Evolutionary conservation across 805 yeast species (phyloP).

Genomic region (Maudiozyma serrabonitensis): DNA sequence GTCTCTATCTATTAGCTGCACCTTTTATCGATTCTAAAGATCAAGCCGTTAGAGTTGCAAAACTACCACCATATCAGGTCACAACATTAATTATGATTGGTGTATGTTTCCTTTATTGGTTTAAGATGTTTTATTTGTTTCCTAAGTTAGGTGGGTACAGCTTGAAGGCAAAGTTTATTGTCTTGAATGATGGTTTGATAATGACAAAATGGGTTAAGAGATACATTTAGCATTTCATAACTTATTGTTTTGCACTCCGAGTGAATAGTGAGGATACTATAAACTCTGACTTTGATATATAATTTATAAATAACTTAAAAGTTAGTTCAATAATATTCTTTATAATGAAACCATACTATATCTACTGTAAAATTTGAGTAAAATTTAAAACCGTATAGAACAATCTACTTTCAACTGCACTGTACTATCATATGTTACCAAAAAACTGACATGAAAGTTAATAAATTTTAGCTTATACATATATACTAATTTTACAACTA

Average conservation of each 20-base stretch:
- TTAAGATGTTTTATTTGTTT: conserved; percentile 36
- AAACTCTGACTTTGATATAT: background rate
- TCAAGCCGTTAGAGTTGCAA: conserved; percentile 9
- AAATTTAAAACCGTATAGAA: background rate
- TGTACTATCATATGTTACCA: background rate
- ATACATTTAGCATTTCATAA: background rate
- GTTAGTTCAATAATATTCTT: background rate
- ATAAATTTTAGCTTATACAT: background rate
- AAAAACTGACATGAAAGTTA: background rate
- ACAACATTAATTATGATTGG: conserved; percentile 35
- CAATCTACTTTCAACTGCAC: no score
- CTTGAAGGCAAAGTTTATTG: conserved; percentile 33
- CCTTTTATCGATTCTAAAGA: conserved; percentile 29
- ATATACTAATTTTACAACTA: no score
- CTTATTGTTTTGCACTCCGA: no score
- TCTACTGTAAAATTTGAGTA: no score
- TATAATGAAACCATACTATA: background rate
- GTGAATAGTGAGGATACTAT: no score
- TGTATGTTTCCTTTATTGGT: conserved; percentile 47
- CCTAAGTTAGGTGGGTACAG: conserved; percentile 41
- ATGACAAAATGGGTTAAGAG: conserved; percentile 47
- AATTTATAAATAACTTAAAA: background rate
- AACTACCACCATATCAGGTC: conserved; percentile 31
- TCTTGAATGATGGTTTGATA: conserved; percentile 47
- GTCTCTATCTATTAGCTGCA: conserved; percentile 40